Evolutionary conservation across 129 eudicot species (phyloP).

Genomic region (Rutidosis leptorrhynchoides): DNA sequence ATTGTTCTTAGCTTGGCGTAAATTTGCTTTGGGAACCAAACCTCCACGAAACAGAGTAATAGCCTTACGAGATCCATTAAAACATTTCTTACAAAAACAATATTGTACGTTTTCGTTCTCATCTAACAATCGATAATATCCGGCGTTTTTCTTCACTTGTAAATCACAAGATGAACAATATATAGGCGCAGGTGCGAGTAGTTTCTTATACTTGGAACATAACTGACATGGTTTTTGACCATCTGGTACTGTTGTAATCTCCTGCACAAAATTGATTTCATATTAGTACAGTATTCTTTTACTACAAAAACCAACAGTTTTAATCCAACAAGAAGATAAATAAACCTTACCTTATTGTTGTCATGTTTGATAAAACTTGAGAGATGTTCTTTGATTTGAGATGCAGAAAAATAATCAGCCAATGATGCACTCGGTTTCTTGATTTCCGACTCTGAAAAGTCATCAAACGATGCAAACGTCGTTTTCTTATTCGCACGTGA

Average conservation of each 20-base stretch:
- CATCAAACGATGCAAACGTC: constrained; percentile 10
- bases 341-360: constrained; percentile 51
- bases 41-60: constrained; percentile 34
- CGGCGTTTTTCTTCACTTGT: constrained; percentile 41
- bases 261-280: constrained; percentile 22
- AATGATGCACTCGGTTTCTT: constrained; percentile 43
- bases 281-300: constrained; percentile 14
- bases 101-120: constrained; percentile 22
- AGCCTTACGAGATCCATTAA: constrained; percentile 36
- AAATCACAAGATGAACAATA: constrained; percentile 54
- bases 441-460: constrained; percentile 14
- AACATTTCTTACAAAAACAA: constrained; percentile 51
- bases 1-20: constrained; percentile 37
- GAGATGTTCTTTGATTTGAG: constrained; percentile 56
- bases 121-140: constrained; percentile 39
- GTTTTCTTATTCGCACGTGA: not conserved
- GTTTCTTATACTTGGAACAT: constrained; percentile 44
- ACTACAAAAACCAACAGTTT: not conserved
- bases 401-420: constrained; percentile 47
- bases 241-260: constrained; percentile 7
- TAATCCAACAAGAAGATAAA: constrained; percentile 2
- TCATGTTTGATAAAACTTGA: constrained; percentile 36
- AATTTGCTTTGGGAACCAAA: constrained; percentile 40
- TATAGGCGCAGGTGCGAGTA: constrained; percentile 48
- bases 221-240: constrained; percentile 53